phyloP scores from a whole-genome alignment of 495 filamentous ascomycete species.

The Glonium stellatum region DNA sequence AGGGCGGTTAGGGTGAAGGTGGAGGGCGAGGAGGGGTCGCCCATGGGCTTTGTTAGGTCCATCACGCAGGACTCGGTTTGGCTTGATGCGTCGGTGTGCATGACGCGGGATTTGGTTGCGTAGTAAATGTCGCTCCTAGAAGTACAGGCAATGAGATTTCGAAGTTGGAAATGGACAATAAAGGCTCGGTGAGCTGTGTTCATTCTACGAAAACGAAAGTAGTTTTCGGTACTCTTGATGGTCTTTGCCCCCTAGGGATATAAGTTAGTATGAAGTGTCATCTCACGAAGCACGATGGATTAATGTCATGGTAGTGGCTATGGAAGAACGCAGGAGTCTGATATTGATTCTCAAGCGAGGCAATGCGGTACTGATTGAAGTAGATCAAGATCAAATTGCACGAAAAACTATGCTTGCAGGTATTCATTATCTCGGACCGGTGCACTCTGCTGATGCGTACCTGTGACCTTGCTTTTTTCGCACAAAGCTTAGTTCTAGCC shows the following conservation, averaged over 20 bases:
- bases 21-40: not conserved
- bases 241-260: not conserved
- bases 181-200: slow-evolving; percentile 56
- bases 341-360: not conserved
- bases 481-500: slow-evolving; percentile 37
- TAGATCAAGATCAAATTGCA: no score
- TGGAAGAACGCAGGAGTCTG: not conserved
- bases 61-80: slow-evolving; percentile 41
- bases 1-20: slow-evolving; percentile 61
- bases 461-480: not conserved
- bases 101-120: slow-evolving; percentile 50
- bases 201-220: slow-evolving; percentile 67
- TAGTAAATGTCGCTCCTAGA: slow-evolving; percentile 75
- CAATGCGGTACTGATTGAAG: no score
- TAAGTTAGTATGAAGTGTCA: not conserved
- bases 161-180: slow-evolving; percentile 81
- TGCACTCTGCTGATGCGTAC: not conserved
- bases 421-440: no score
- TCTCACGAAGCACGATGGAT: not conserved
- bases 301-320: no score
- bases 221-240: slow-evolving; percentile 44
- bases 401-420: no score
- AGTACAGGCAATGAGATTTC: slow-evolving; percentile 69
- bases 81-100: slow-evolving; percentile 45
- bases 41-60: slow-evolving; percentile 41